Percentiles rank a stretch among this genome's conserved stretches.
Evolutionary conservation across 106 monocot genomes (phyloP).

Genomic region (Alisma plantagoaquatica): DNA sequence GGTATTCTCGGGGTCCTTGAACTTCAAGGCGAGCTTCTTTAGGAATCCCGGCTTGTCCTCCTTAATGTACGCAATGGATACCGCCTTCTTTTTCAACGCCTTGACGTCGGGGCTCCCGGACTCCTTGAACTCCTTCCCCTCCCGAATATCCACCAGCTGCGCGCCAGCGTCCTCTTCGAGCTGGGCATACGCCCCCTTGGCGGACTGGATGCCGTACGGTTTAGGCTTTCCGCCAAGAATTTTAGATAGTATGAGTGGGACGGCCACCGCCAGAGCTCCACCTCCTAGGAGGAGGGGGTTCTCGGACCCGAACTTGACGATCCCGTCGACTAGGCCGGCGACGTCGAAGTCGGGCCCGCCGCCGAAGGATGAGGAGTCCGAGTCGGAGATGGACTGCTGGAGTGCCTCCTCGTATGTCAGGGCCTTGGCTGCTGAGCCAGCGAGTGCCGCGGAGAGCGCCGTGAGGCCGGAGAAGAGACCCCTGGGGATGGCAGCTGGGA

Average conservation of each 20-base stretch:
- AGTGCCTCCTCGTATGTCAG: conserved; percentile 73
- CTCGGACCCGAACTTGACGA: conserved; percentile 47
- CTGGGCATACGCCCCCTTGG: conserved; percentile 52
- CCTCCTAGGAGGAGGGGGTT: conserved; percentile 61
- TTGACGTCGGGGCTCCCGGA: conserved; percentile 66
- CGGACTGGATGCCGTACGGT: conserved; percentile 52
- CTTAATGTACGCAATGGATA: conserved; percentile 40
- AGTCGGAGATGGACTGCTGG: conserved; percentile 9
- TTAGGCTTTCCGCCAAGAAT: conserved; percentile 35
- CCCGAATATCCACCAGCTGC: conserved; percentile 90
- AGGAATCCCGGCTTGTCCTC: conserved; percentile 80
- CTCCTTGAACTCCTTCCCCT: conserved; percentile 50
- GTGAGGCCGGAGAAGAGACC: conserved; percentile 16
- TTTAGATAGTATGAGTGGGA: conserved; percentile 47
- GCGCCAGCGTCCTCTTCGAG: conserved; percentile 52
- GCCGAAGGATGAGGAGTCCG: not conserved
- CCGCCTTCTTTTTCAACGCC: conserved; percentile 74
- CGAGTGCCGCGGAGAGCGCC: conserved; percentile 23
- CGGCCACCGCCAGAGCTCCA: conserved; percentile 40
- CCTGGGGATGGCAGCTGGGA: conserved; percentile 10
- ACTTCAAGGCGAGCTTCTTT: conserved; percentile 69
- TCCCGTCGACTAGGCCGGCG: conserved; percentile 25
- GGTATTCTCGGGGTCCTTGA: conserved; percentile 82
- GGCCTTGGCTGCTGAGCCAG: conserved; percentile 26
- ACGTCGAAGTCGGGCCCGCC: conserved; percentile 22